Evolutionary conservation across 306 rosid species (phyloP).

Genomic region (Arachis hypogaea): DNA sequence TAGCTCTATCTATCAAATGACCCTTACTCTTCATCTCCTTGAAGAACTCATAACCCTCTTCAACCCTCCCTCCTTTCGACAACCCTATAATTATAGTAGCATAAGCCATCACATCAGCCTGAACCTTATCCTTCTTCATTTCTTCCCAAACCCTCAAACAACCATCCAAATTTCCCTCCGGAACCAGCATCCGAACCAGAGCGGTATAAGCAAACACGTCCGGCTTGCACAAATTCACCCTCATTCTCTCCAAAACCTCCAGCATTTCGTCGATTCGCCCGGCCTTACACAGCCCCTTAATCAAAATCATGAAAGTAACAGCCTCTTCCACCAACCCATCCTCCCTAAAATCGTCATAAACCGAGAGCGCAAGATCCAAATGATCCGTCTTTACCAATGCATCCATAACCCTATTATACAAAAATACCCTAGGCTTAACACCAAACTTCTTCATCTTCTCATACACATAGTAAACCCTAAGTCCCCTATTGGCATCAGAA

Average conservation of each 20-base stretch:
- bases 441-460: constrained; percentile 83
- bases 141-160: constrained; percentile 83
- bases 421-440: constrained; percentile 71
- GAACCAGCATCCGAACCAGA: constrained; percentile 60
- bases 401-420: constrained; percentile 80
- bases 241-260: constrained; percentile 63
- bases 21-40: constrained; percentile 81
- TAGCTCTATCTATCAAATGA: constrained; percentile 71
- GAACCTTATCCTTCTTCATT: constrained; percentile 67
- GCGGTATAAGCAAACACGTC: constrained; percentile 88
- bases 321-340: constrained; percentile 78
- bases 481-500: constrained; percentile 69
- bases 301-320: constrained; percentile 77
- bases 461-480: constrained; percentile 67
- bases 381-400: constrained; percentile 61
- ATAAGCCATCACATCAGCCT: constrained; percentile 77
- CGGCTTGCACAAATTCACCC: constrained; percentile 69
- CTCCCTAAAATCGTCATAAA: constrained; percentile 65
- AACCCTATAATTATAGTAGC: constrained; percentile 63
- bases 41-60: constrained; percentile 67
- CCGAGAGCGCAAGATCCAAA: constrained; percentile 68
- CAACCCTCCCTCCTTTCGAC: constrained; percentile 63
- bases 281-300: constrained; percentile 72
- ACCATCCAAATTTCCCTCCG: constrained; percentile 62
- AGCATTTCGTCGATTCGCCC: constrained; percentile 71